phyloP scores from a whole-genome alignment of 306 rosid species.

The Begonia loranthoides region DNA sequence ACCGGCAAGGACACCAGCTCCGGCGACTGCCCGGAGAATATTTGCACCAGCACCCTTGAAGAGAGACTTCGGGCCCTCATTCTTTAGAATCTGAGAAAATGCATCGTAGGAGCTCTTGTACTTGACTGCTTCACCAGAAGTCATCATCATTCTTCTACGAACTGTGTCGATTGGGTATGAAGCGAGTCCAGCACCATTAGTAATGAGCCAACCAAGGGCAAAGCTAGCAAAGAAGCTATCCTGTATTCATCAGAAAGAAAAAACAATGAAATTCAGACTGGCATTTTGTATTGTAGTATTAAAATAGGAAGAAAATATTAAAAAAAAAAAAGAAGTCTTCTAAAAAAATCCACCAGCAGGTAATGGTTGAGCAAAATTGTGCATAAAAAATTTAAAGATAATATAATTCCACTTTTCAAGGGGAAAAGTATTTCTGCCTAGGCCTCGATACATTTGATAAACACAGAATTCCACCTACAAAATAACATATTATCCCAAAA shows the following conservation, averaged over 20 bases:
- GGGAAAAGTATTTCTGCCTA: too few species aligned
- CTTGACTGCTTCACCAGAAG: conserved; percentile 60
- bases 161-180: conserved; percentile 63
- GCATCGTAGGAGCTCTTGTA: conserved; percentile 47
- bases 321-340: too few species aligned
- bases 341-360: neutral
- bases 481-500: too few species aligned
- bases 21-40: conserved; percentile 53
- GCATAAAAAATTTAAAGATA: too few species aligned
- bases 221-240: conserved; percentile 59
- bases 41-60: conserved; percentile 65
- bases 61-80: conserved; percentile 47
- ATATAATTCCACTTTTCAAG: too few species aligned
- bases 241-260: conserved; percentile 6
- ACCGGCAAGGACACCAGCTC: conserved; percentile 67
- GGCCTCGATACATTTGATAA: too few species aligned
- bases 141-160: conserved; percentile 72
- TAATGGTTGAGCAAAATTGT: too few species aligned
- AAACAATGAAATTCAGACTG: too few species aligned
- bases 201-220: conserved; percentile 61
- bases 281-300: too few species aligned
- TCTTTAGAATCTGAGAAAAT: conserved; percentile 35
- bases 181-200: conserved; percentile 59
- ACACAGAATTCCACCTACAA: too few species aligned
- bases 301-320: too few species aligned